phyloP scores from a whole-genome alignment of 108 stramenopile genomes.

The Pelagomonas calceolata region DNA sequence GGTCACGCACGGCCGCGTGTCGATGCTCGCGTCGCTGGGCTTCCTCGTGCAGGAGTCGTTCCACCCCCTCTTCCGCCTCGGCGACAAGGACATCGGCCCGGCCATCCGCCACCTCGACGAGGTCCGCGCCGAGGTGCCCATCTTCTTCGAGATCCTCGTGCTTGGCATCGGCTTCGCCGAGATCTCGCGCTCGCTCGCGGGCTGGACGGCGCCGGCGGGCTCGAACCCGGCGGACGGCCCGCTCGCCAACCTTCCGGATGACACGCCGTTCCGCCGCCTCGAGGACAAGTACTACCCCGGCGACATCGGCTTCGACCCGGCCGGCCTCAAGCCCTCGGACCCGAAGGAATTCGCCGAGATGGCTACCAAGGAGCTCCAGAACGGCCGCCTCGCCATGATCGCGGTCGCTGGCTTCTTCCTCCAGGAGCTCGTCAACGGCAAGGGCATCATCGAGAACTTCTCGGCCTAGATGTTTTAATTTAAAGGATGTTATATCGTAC shows the following conservation, averaged over 20 bases:
- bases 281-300: slow-evolving; percentile 62
- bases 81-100: background rate
- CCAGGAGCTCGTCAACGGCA: slow-evolving; percentile 60
- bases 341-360: slow-evolving; percentile 44
- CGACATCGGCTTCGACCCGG: slow-evolving; percentile 68
- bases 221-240: slow-evolving; percentile 31
- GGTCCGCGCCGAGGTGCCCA: slow-evolving; percentile 37
- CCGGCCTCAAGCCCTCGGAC: slow-evolving; percentile 55
- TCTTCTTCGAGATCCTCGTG: slow-evolving; percentile 25
- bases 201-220: slow-evolving; percentile 19
- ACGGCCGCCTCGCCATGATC: slow-evolving; percentile 71
- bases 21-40: slow-evolving; percentile 46
- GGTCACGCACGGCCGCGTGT: slow-evolving; percentile 63
- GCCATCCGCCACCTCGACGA: slow-evolving; percentile 66
- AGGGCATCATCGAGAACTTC: too few relatives aligned
- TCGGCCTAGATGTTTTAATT: too few relatives aligned
- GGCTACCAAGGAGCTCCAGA: slow-evolving; percentile 73
- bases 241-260: slow-evolving; percentile 42
- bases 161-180: slow-evolving; percentile 51
- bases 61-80: background rate
- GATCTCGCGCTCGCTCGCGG: slow-evolving; percentile 16
- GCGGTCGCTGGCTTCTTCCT: slow-evolving; percentile 56
- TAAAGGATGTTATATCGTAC: too few relatives aligned
- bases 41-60: slow-evolving; percentile 54
- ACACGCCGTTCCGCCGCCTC: slow-evolving; percentile 16